Percentiles rank a stretch among this genome's conserved stretches.
phyloP scores from a whole-genome alignment of 2,329 filamentous ascomycete genomes.

The Fusarium succisae region DNA sequence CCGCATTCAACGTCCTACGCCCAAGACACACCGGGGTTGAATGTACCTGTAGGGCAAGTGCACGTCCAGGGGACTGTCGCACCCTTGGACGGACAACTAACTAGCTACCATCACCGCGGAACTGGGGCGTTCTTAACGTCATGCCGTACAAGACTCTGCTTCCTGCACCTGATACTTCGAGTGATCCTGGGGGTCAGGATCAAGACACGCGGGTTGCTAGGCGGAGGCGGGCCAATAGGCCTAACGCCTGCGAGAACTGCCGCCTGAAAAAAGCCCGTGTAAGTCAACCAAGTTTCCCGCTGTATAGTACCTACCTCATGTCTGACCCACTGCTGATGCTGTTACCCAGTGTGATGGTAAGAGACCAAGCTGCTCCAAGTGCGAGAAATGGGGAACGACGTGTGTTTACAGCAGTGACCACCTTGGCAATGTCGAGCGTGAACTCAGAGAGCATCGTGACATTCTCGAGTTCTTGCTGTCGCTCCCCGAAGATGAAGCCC shows the following conservation, averaged over 20 bases:
- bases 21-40: not conserved
- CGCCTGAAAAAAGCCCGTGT: conserved; percentile 27
- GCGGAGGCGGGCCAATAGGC: conserved; percentile 19
- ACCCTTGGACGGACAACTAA: not conserved
- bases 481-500: conserved; percentile 8
- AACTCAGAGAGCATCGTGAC: conserved; percentile 23
- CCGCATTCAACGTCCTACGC: not conserved
- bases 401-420: conserved; percentile 24
- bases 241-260: conserved; percentile 28
- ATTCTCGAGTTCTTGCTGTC: conserved; percentile 17
- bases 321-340: conserved; percentile 14
- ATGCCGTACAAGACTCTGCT: conserved; percentile 15
- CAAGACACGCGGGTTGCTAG: conserved; percentile 8
- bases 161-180: conserved; percentile 3
- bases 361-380: conserved; percentile 22
- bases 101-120: not conserved
- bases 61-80: not conserved
- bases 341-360: conserved; percentile 15
- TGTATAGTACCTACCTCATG: not conserved
- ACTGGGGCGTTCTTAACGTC: not conserved
- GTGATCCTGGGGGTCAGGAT: not conserved
- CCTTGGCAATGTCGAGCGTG: conserved; percentile 14
- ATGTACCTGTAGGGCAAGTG: not conserved
- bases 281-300: not conserved
- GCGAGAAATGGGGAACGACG: conserved; percentile 10